Conservation (phyloP, 2,329 filamentous ascomycete genomes). For the Hysterium pulicare region DNA sequence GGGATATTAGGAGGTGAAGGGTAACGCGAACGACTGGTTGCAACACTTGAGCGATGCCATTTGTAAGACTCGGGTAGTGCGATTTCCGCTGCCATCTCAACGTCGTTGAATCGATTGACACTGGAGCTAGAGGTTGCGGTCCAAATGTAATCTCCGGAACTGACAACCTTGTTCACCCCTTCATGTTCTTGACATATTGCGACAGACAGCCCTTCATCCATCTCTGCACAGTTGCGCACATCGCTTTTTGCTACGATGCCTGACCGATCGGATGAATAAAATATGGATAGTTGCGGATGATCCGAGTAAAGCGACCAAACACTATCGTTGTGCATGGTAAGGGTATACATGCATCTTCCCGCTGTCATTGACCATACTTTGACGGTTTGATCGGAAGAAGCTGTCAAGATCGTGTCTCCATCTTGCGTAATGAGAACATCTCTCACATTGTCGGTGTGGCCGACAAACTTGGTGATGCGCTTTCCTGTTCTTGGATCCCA, state of each 20-base stretch:
- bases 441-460: slow-evolving; percentile 91
- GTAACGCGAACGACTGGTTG: slow-evolving; percentile 41
- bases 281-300: slow-evolving; percentile 78
- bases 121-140: slow-evolving; percentile 86
- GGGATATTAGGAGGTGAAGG: slow-evolving; percentile 35
- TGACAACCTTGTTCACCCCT: slow-evolving; percentile 64
- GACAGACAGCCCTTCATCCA: slow-evolving; percentile 85
- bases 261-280: slow-evolving; percentile 92
- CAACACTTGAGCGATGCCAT: slow-evolving; percentile 54
- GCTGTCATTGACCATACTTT: slow-evolving; percentile 97
- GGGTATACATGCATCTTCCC: slow-evolving; percentile 92
- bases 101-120: slow-evolving; percentile 86
- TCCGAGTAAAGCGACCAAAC: slow-evolving; percentile 95
- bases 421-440: slow-evolving; percentile 85
- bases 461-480: slow-evolving; percentile 91
- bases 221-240: slow-evolving; percentile 68
- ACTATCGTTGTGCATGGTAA: slow-evolving; percentile 98
- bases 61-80: slow-evolving; percentile 51
- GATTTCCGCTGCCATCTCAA: slow-evolving; percentile 73
- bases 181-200: slow-evolving; percentile 92
- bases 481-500: slow-evolving; percentile 90
- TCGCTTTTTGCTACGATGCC: slow-evolving; percentile 97
- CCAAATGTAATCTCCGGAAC: slow-evolving; percentile 76
- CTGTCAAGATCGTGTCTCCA: slow-evolving; percentile 88
- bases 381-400: slow-evolving; percentile 92